Percentiles rank a stretch among this genome's conserved stretches.
These are phyloP conservation scores for Tetrapisispora arboricola DNA, from an alignment of 805 yeast genomes.

Conservation along the genomic window DNA sequence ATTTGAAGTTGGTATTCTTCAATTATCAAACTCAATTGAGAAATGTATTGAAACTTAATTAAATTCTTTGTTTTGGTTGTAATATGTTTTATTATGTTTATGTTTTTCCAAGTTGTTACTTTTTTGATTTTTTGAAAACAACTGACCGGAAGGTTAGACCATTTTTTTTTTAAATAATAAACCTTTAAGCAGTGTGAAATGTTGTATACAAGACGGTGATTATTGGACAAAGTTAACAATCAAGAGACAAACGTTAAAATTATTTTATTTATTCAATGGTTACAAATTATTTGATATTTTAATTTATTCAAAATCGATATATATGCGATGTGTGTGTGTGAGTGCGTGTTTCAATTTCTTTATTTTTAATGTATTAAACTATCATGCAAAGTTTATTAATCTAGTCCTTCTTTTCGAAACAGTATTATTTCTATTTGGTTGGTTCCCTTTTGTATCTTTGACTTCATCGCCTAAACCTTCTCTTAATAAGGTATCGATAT, in stretches of 20 bases:
- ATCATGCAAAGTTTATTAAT: conserved; percentile 17
- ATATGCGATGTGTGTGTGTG: too few species aligned
- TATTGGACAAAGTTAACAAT: too few species aligned
- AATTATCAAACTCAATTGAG: too few species aligned
- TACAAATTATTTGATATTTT: not conserved
- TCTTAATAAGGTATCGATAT: conserved; percentile 14
- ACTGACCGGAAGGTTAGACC: not conserved
- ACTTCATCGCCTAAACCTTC: conserved; percentile 6
- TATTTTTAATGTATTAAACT: not conserved
- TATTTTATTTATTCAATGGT: not conserved
- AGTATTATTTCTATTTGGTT: conserved; percentile 8
- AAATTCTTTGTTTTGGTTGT: not conserved
- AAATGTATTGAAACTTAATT: too few species aligned
- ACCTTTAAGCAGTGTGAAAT: too few species aligned
- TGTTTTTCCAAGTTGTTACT: not conserved
- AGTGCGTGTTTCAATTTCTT: not conserved
- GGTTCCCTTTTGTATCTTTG: not conserved
- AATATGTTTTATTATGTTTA: not conserved
- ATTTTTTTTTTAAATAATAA: too few species aligned
- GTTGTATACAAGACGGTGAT: not conserved
- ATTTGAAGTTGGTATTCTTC: not conserved
- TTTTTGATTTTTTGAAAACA: too few species aligned
- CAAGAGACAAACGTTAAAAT: too few species aligned
- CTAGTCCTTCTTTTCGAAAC: conserved; percentile 26
- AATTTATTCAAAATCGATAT: not conserved